Evolutionary conservation across 2,329 filamentous ascomycete species (phyloP).

Genomic region (Aspergillus puulaauensis): DNA sequence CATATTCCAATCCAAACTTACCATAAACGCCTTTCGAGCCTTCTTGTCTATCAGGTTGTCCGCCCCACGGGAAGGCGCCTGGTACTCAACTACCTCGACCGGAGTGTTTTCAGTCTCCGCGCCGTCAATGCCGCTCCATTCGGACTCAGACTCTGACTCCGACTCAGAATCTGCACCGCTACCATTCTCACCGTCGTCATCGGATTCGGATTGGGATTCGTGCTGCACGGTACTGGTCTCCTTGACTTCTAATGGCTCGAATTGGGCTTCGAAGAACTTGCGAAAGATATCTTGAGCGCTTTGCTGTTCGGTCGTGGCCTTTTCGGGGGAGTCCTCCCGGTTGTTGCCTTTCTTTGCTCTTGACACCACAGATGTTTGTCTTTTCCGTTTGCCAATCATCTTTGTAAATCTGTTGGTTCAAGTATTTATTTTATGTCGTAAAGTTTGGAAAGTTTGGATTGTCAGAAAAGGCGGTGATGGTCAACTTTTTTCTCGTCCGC

Average conservation of each 20-base stretch:
- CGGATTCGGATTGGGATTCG: conserved; percentile 1
- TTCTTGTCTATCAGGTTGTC: conserved; percentile 59
- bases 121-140: conserved; percentile 66
- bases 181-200: conserved; percentile 21
- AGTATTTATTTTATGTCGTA: neutral
- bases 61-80: conserved; percentile 42
- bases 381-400: conserved; percentile 52
- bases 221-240: conserved; percentile 9
- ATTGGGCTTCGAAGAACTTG: conserved; percentile 83
- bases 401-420: conserved; percentile 17
- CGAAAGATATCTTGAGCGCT: conserved; percentile 74
- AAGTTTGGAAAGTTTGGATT: neutral
- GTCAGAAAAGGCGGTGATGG: neutral
- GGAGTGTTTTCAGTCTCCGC: conserved; percentile 39
- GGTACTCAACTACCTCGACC: conserved; percentile 66
- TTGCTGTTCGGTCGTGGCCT: conserved; percentile 40
- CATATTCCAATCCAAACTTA: conserved; percentile 30
- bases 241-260: conserved; percentile 64
- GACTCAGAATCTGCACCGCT: conserved; percentile 14
- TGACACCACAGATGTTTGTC: conserved; percentile 36
- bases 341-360: conserved; percentile 22
- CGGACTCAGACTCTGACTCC: conserved; percentile 40
- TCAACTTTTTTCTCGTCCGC: neutral
- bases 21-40: conserved; percentile 79
- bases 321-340: conserved; percentile 18